phyloP scores from a whole-genome alignment of 495 filamentous ascomycete genomes.

The Letharia columbiana region DNA sequence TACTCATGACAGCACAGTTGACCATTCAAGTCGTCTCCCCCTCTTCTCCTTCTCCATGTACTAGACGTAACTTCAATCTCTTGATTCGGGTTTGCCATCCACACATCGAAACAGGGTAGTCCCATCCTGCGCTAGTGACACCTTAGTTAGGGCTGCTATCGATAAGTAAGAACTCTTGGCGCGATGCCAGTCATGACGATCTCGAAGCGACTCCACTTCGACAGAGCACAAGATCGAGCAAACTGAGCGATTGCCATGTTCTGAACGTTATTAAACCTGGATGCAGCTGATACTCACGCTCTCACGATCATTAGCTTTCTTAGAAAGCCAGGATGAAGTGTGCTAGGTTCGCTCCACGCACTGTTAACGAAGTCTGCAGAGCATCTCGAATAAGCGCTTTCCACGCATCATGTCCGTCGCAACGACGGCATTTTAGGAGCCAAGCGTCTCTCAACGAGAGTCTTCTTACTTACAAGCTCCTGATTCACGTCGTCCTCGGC shows the following conservation, averaged over 20 bases:
- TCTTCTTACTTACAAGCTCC: background rate
- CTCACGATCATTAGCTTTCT: background rate
- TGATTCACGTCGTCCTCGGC: conserved; percentile 11
- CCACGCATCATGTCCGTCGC: background rate
- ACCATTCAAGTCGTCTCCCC: too few species aligned
- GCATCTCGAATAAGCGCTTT: conserved; percentile 10
- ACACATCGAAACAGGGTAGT: too few species aligned
- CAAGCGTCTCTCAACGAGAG: background rate
- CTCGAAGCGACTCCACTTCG: background rate
- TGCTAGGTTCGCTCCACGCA: conserved; percentile 1
- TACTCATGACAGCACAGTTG: too few species aligned
- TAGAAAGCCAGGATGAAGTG: conserved; percentile 4
- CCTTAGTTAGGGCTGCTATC: background rate
- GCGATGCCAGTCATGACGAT: background rate
- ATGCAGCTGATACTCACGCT: too few species aligned
- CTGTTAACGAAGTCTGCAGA: conserved; percentile 9
- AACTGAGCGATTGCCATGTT: background rate
- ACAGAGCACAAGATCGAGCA: background rate
- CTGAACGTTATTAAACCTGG: background rate
- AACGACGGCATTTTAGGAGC: conserved; percentile 13
- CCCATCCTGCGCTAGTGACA: too few species aligned
- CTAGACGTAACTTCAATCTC: too few species aligned
- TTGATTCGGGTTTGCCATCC: too few species aligned
- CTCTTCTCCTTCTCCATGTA: too few species aligned
- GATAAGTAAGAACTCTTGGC: background rate